Base-by-base conservation (phyloP, 2,329 filamentous ascomycete genomes). In the Gaeumannomyces tritici region DNA sequence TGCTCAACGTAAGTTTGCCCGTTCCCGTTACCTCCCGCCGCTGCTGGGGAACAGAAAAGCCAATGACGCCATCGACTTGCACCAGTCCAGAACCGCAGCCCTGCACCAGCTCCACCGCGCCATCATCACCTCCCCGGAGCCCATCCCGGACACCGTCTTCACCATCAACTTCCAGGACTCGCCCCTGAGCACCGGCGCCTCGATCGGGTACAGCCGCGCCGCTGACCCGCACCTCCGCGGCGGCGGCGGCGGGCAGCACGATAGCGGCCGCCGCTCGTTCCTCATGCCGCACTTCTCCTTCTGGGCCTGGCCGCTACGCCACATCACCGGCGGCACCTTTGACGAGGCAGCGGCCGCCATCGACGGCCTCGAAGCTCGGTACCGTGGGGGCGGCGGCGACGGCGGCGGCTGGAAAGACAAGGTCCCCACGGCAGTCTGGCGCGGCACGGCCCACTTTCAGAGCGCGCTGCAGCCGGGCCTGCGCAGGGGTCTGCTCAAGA, bases 231-330 rank as follows among this genome's bases (percentile, higher is more conserved):
- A 71, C 18, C 62, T 64, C 9, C 61, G 63, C 27, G 65, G 65
- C 56, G 62, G 65, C 63, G 12, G 63, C 26, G 13, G 27, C 4
- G 62, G 9, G 67, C 57, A 60, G 64, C 59, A 51, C 21, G 63
- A 69, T 64, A 63, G 65, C 18, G 58, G 67, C 61, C 63, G 65
- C 11, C 76, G 76, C 47, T 73, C 73, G 63, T 83, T 81, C 71
- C 69, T 81, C 5, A 80, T 84, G 73, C 82, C 81, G 63, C 83
- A 81, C 73, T 86, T 82, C 74, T 76, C 75, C 68, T 82, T 79
- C 73, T 84, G 78, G 78, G 76, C 78, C 7, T 84, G 81, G 81
- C 73, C 77, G 27, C 74, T 81, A 57, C 78, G 76, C 61, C 80
- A 79, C 73, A 80, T 79, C 69, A 6, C 58, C 5, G 58, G 58